Evolutionary conservation across 1,284 basidiomycete genomes (phyloP).

Genomic region (Peniophora sp.): DNA sequence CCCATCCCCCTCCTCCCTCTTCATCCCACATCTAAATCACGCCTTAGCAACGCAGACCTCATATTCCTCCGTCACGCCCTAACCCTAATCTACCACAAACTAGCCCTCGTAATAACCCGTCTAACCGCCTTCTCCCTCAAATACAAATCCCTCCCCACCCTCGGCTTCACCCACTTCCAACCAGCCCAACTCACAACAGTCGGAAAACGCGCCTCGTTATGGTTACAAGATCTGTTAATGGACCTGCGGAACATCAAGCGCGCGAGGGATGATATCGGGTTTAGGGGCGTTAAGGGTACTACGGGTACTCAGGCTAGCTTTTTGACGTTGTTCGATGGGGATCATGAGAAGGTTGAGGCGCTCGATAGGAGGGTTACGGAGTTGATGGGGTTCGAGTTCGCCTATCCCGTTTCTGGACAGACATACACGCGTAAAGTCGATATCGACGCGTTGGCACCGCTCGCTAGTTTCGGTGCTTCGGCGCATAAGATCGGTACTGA

Average conservation of each 20-base stretch:
- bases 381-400: constrained; percentile 87
- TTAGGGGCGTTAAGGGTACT: constrained; percentile 98
- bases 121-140: constrained; percentile 72
- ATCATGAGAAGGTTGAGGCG: constrained; percentile 91
- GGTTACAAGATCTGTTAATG: constrained; percentile 98
- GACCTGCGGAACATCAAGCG: constrained; percentile 92
- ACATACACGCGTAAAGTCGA: constrained; percentile 99
- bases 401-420: constrained; percentile 97
- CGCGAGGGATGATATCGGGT: constrained; percentile 90
- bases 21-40: neutral
- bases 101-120: constrained; percentile 86
- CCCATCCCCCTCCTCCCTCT: neutral
- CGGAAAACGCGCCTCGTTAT: constrained; percentile 97
- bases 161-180: constrained; percentile 99
- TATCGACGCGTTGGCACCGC: constrained; percentile 83
- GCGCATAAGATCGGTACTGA: constrained; percentile 99
- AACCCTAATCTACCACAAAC: constrained; percentile 79
- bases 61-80: constrained; percentile 92
- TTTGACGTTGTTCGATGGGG: constrained; percentile 89
- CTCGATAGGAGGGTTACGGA: constrained; percentile 88
- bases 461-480: constrained; percentile 90
- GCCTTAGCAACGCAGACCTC: constrained; percentile 84
- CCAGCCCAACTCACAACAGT: constrained; percentile 98
- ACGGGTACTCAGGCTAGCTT: constrained; percentile 98
- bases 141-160: constrained; percentile 76